These are phyloP conservation scores for Nicotiana benthamiana DNA, from an alignment of 257 asterid species.

Conservation along the genomic window DNA sequence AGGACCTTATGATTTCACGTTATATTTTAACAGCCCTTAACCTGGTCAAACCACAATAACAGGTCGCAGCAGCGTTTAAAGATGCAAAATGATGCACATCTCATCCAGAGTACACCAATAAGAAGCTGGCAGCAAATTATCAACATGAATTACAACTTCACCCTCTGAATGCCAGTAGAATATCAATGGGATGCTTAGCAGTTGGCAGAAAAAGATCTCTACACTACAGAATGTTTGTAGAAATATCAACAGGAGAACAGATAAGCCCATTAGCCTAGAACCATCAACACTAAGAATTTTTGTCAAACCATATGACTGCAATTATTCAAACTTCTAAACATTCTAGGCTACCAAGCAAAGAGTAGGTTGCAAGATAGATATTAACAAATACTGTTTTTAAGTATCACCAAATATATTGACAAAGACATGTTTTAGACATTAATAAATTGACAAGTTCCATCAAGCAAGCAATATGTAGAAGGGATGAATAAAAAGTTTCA, in stretches of 20 bases:
- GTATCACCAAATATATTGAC: background rate
- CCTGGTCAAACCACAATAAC: background rate
- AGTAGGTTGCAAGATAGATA: background rate
- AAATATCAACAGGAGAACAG: background rate
- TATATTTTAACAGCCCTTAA: background rate
- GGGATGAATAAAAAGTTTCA: background rate
- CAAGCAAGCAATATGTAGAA: slow-evolving; percentile 1
- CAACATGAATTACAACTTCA: background rate
- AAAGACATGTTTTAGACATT: background rate
- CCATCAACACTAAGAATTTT: background rate
- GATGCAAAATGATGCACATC: background rate
- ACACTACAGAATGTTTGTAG: background rate
- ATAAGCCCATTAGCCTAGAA: background rate
- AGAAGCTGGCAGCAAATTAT: background rate
- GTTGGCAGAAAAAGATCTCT: background rate
- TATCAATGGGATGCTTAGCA: background rate
- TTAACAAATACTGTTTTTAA: background rate
- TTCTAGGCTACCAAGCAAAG: background rate
- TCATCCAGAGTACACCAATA: background rate
- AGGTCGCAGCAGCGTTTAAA: background rate
- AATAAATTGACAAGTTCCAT: background rate
- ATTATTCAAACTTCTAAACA: background rate
- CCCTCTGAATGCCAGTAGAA: background rate
- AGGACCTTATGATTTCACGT: background rate
- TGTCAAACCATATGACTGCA: background rate